Evolutionary conservation across 352 stramenopile species (phyloP).

Genomic region (Phytophthora brassicae): DNA sequence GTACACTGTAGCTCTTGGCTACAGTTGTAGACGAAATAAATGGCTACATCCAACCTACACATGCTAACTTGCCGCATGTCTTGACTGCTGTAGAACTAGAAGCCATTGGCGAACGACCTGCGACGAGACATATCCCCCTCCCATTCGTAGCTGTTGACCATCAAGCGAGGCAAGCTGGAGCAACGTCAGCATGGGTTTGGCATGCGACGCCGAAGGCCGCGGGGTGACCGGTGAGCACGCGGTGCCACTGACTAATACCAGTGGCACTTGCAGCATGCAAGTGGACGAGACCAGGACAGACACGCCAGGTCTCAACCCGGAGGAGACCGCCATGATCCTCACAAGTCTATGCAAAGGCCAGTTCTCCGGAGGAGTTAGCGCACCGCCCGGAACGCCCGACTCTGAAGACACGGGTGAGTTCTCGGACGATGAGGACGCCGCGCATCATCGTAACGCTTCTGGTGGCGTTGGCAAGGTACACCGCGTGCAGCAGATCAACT

Average conservation of each 20-base stretch:
- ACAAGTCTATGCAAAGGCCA: conserved; percentile 73
- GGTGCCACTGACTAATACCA: conserved; percentile 18
- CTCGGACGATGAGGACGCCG: conserved; percentile 39
- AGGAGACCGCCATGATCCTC: conserved; percentile 88
- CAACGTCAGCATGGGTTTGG: conserved; percentile 61
- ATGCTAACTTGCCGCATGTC: too few relatives aligned
- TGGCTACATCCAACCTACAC: conserved; percentile 13
- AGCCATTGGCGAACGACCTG: conserved; percentile 14
- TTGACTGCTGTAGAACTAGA: too few relatives aligned
- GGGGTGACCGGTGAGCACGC: conserved; percentile 26
- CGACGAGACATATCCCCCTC: conserved; percentile 15
- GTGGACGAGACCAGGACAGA: conserved; percentile 17
- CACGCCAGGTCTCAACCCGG: conserved; percentile 46
- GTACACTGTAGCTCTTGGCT: background rate
- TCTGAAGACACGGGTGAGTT: conserved; percentile 56
- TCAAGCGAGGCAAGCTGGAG: conserved; percentile 28
- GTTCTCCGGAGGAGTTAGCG: conserved; percentile 26
- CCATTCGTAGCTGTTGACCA: conserved; percentile 20
- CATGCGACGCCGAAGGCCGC: conserved; percentile 54
- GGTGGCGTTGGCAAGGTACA: conserved; percentile 37
- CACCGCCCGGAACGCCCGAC: conserved; percentile 11
- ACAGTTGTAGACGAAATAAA: conserved; percentile 17
- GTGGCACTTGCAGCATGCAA: conserved; percentile 16
- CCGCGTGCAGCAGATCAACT: conserved; percentile 72
- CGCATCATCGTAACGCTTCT: conserved; percentile 21